These are phyloP conservation scores for Coprinopsis sp. DNA, from an alignment of 768 basidiomycete species.

Conservation along the genomic window DNA sequence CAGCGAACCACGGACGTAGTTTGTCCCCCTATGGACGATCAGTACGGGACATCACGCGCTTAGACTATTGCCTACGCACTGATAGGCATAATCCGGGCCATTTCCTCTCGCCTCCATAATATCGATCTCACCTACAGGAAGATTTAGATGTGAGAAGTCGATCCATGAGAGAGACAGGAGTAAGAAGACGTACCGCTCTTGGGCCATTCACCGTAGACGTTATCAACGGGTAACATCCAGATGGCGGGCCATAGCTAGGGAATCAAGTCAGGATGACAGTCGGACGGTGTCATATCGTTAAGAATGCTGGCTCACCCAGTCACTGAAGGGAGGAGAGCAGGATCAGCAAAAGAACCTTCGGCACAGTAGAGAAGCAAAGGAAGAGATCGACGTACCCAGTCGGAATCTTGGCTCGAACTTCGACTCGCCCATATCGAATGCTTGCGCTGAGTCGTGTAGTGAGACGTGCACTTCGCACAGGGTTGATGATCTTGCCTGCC, in stretches of 20 bases:
- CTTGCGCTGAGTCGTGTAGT: conserved; percentile 67
- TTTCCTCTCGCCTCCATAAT: conserved; percentile 78
- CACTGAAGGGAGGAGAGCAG: conserved; percentile 30
- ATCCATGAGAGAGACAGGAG: conserved; percentile 14
- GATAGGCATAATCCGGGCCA: conserved; percentile 51
- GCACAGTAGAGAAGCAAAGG: neutral
- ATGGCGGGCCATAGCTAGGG: conserved; percentile 70
- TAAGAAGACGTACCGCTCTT: conserved; percentile 43
- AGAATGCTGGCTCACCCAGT: conserved; percentile 46
- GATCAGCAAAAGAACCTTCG: conserved; percentile 10
- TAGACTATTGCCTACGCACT: conserved; percentile 35
- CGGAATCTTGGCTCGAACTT: conserved; percentile 79
- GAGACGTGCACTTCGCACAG: conserved; percentile 77
- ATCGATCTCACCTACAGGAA: conserved; percentile 60
- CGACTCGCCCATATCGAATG: conserved; percentile 79
- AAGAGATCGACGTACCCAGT: conserved; percentile 46
- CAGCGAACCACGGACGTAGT: conserved; percentile 61
- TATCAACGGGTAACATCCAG: conserved; percentile 77
- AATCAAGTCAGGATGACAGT: conserved; percentile 2
- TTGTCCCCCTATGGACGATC: conserved; percentile 43
- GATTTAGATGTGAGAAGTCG: conserved; percentile 15
- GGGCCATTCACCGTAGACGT: conserved; percentile 68
- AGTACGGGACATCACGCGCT: neutral
- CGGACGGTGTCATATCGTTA: neutral
- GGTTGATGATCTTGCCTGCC: conserved; percentile 68